phyloP scores from a whole-genome alignment of 768 basidiomycete species.

The Pleurotus giganteus region DNA sequence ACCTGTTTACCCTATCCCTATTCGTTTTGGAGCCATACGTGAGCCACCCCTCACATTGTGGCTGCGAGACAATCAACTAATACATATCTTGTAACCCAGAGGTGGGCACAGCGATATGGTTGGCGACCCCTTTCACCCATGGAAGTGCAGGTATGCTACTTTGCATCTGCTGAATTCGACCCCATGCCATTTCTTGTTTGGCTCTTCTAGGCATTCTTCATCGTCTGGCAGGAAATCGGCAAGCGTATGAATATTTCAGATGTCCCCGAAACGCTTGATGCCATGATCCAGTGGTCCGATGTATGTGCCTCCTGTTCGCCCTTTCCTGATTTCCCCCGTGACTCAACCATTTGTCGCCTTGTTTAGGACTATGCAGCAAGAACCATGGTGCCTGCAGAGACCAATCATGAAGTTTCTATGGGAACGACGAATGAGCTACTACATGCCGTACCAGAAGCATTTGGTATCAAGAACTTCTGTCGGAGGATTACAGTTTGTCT shows the following conservation, averaged over 20 bases:
- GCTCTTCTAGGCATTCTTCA: slow-evolving; percentile 32
- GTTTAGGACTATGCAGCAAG: slow-evolving; percentile 38
- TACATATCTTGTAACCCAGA: slow-evolving; percentile 21
- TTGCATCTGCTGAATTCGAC: background rate
- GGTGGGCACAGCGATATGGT: slow-evolving; percentile 38
- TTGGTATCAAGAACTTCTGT: slow-evolving; percentile 37
- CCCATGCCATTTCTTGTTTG: background rate
- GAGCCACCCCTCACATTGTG: slow-evolving; percentile 4
- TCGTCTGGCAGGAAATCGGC: slow-evolving; percentile 46
- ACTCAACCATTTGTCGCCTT: background rate
- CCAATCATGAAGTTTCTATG: slow-evolving; percentile 36
- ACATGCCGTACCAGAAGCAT: slow-evolving; percentile 29
- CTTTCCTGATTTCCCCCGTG: background rate
- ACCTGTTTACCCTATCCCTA: slow-evolving; percentile 28
- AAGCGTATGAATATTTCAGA: slow-evolving; percentile 43
- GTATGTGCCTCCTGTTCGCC: slow-evolving; percentile 21
- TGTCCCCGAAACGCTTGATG: slow-evolving; percentile 40
- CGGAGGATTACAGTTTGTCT: slow-evolving; percentile 32
- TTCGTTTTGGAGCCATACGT: slow-evolving; percentile 36
- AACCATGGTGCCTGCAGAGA: slow-evolving; percentile 39
- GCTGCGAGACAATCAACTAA: background rate
- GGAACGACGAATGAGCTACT: slow-evolving; percentile 42
- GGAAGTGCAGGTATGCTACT: slow-evolving; percentile 27
- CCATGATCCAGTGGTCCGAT: slow-evolving; percentile 34
- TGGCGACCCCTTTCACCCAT: slow-evolving; percentile 44